These are phyloP conservation scores for Parascedosporium putredinis DNA, from an alignment of 2,329 filamentous ascomycete genomes.

Conservation along the genomic window DNA sequence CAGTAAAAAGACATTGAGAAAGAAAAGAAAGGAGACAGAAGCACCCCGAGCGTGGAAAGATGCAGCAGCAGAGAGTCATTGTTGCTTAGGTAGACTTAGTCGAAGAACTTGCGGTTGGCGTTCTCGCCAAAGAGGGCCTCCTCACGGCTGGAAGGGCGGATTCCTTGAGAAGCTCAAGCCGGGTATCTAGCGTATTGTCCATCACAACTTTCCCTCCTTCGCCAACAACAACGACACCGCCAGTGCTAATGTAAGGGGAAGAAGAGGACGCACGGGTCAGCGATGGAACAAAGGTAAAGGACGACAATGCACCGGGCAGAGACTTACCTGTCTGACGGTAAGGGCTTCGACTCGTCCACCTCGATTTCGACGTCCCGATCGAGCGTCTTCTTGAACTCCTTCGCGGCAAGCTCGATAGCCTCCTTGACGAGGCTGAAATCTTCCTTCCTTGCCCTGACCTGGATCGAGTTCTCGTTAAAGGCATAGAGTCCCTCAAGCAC, in stretches of 20 bases:
- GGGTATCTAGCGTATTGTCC: slow-evolving; percentile 95
- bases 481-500: slow-evolving; percentile 86
- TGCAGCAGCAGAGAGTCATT: background rate
- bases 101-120: slow-evolving; percentile 88
- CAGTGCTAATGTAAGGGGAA: too few species aligned
- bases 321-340: slow-evolving; percentile 76
- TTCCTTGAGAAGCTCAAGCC: slow-evolving; percentile 73
- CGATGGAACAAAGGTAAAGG: background rate
- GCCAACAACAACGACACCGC: slow-evolving; percentile 72
- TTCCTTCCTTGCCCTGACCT: slow-evolving; percentile 65
- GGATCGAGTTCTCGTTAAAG: slow-evolving; percentile 68
- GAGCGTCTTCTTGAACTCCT: slow-evolving; percentile 74
- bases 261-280: slow-evolving; percentile 6
- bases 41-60: too few species aligned
- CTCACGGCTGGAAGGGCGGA: slow-evolving; percentile 73
- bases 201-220: slow-evolving; percentile 91
- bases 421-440: slow-evolving; percentile 68
- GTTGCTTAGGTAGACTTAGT: slow-evolving; percentile 41
- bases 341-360: slow-evolving; percentile 67
- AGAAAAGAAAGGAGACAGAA: background rate
- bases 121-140: slow-evolving; percentile 89
- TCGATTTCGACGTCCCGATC: slow-evolving; percentile 59
- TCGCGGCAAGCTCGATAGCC: slow-evolving; percentile 64
- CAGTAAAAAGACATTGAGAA: background rate
- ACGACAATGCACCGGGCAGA: background rate